Base-by-base conservation (phyloP, 1,139 yeast species). In the Scheffersomyces segobiensis region DNA sequence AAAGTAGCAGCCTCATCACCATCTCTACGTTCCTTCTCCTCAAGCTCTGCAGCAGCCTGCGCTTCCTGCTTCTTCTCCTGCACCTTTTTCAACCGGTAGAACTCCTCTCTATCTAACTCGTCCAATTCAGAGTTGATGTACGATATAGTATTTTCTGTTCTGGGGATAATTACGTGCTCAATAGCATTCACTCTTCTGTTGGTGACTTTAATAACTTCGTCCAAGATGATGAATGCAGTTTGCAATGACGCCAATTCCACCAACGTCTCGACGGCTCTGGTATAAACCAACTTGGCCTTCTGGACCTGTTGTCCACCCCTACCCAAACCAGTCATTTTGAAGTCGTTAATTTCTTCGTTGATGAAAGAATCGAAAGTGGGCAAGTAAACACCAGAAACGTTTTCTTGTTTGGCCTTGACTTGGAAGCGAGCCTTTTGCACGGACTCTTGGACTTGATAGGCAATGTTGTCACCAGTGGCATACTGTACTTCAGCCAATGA, bases 241-340 rank as follows among this genome's bases (percentile, higher is more conserved):
- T 91, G 96, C 69, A 95, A 81, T 12, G 98, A 92, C 0, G 99
- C 99, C 67, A 95, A 83, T 72, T 93, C 98, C 54, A 95, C 98
- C 65, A 95, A 83, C 0, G 98, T 93, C 74, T 95, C 98, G 21
- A 95, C 98, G 8, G 98, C 97, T 70, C 89, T 91, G 47, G 97
- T 88, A 74, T 95, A 95, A 49, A 95, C 97, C 66, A 85, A 85
- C 74, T 93, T 93, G 57, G 98, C 98, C 75, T 89, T 90, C 75
- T 91, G 97, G 57, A 95, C 97, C 74, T 95, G 99, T 75, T 95
- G 99, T 62, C 99, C 98, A 75, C 99, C 99, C 72, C 98, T 86
- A 56, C 99, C 99, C 67, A 95, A 82, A 63, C 99, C 99, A 10
- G 98, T 95, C 86, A 95, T 82, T 73, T 91, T 91, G 80, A 95